Evolutionary conservation across 768 basidiomycete species (phyloP).

Genomic region (Boletus speciosus): DNA sequence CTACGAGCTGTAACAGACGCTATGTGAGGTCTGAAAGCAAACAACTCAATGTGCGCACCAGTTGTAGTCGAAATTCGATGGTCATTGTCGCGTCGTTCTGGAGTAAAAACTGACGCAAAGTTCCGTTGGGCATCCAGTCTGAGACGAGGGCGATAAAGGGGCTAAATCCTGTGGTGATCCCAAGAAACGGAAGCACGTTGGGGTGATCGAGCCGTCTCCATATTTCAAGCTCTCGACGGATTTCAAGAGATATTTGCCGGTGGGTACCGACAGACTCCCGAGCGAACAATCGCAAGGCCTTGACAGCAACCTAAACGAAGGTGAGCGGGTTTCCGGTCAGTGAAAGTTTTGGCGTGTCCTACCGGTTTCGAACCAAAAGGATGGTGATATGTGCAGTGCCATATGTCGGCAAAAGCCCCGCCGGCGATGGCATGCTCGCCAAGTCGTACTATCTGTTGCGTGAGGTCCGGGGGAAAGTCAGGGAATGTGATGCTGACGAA

Average conservation of each 20-base stretch:
- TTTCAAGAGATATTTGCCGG: not conserved
- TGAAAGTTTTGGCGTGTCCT: not conserved
- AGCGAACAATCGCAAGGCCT: slow-evolving; percentile 7
- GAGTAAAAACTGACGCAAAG: slow-evolving; percentile 1
- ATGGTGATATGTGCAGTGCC: slow-evolving; percentile 2
- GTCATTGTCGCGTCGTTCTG: slow-evolving; percentile 1
- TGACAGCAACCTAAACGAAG: slow-evolving; percentile 8
- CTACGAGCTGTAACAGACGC: slow-evolving; percentile 5
- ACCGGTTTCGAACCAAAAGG: not conserved
- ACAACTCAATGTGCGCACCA: slow-evolving; percentile 1
- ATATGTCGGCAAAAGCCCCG: slow-evolving; percentile 10
- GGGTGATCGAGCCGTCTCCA: slow-evolving; percentile 15
- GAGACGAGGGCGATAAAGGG: slow-evolving; percentile 10
- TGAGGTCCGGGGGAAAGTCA: slow-evolving; percentile 13
- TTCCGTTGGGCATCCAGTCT: slow-evolving; percentile 11
- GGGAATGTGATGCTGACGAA: slow-evolving; percentile 8
- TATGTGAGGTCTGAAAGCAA: not conserved
- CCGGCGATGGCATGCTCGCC: not conserved
- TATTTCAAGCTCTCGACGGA: slow-evolving; percentile 14
- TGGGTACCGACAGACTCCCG: not conserved
- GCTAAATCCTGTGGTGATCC: slow-evolving; percentile 12
- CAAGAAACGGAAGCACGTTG: slow-evolving; percentile 17
- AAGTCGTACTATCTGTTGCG: slow-evolving; percentile 4
- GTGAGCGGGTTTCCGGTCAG: not conserved
- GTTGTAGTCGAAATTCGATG: slow-evolving; percentile 1